Conservation (phyloP, 2,329 filamentous ascomycete genomes). For the Penicillium occitanis region DNA sequence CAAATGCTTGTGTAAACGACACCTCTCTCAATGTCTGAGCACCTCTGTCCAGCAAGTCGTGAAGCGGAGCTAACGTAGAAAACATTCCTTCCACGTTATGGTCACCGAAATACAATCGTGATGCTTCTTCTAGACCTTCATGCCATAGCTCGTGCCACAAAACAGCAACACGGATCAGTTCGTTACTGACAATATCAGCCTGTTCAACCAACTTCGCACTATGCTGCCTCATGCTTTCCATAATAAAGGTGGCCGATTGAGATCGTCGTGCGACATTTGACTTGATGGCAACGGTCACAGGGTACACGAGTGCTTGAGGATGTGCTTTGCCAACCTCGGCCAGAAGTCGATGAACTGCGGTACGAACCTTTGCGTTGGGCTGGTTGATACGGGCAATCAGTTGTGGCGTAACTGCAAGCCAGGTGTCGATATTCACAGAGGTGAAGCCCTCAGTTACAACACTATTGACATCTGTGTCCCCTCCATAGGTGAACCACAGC, state of each 20-base stretch:
- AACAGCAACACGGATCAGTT: slow-evolving; percentile 94
- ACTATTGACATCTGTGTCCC: slow-evolving; percentile 79
- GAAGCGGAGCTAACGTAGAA: slow-evolving; percentile 79
- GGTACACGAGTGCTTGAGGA: slow-evolving; percentile 94
- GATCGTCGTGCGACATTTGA: slow-evolving; percentile 83
- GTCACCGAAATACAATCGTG: slow-evolving; percentile 93
- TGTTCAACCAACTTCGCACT: slow-evolving; percentile 91
- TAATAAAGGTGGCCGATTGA: slow-evolving; percentile 85
- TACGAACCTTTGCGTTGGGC: slow-evolving; percentile 81
- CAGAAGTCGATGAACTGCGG: slow-evolving; percentile 87
- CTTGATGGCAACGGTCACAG: slow-evolving; percentile 96
- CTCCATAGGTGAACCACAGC: slow-evolving; percentile 93
- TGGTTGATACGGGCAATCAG: slow-evolving; percentile 97
- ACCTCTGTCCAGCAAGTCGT: slow-evolving; percentile 85
- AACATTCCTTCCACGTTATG: slow-evolving; percentile 99
- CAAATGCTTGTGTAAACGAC: slow-evolving; percentile 96
- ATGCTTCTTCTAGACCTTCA: slow-evolving; percentile 94
- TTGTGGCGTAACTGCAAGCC: slow-evolving; percentile 97
- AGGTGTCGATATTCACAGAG: slow-evolving; percentile 93
- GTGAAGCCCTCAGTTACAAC: slow-evolving; percentile 88
- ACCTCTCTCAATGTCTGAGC: slow-evolving; percentile 93
- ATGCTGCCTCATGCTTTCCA: slow-evolving; percentile 97
- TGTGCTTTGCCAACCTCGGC: slow-evolving; percentile 91
- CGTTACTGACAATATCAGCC: slow-evolving; percentile 90
- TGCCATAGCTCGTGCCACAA: slow-evolving; percentile 99